These are phyloP conservation scores for Sporothrix globosa DNA, from an alignment of 2,329 filamentous ascomycete genomes.

Conservation along the genomic window DNA sequence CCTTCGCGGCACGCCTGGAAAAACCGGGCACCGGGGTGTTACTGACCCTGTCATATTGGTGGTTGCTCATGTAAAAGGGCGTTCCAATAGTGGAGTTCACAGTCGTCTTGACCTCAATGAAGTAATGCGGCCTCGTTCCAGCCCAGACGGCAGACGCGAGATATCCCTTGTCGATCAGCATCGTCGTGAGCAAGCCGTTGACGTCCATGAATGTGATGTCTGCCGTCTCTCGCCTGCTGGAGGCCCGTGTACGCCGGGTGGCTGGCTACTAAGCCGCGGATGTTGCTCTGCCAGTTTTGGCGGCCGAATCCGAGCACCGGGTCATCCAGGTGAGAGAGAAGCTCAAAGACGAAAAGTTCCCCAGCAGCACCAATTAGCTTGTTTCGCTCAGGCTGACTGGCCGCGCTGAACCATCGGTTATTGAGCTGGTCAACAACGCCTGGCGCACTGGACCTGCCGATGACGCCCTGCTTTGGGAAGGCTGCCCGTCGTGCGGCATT, in stretches of 20 bases:
- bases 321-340: neutral
- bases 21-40: neutral
- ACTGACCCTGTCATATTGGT: constrained; percentile 49
- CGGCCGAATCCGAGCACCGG: constrained; percentile 41
- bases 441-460: neutral
- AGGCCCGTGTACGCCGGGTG: constrained; percentile 50
- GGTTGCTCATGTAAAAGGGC: constrained; percentile 53
- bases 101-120: constrained; percentile 58
- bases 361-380: constrained; percentile 21
- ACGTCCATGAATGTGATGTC: constrained; percentile 53
- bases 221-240: constrained; percentile 48
- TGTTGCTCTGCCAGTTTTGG: constrained; percentile 54
- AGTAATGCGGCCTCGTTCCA: constrained; percentile 45
- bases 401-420: neutral
- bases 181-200: constrained; percentile 42
- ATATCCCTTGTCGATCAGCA: constrained; percentile 45
- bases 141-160: constrained; percentile 40
- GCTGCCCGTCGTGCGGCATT: neutral
- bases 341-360: constrained; percentile 21
- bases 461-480: neutral
- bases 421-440: neutral
- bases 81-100: constrained; percentile 42
- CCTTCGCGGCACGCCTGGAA: neutral
- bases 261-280: constrained; percentile 47
- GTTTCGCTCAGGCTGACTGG: neutral